Percentiles rank a stretch among this genome's conserved stretches.
Conservation (phyloP, 225 moss, liverwort and hornwort species). For the Bryoerythrophyllum caledonicum region DNA sequence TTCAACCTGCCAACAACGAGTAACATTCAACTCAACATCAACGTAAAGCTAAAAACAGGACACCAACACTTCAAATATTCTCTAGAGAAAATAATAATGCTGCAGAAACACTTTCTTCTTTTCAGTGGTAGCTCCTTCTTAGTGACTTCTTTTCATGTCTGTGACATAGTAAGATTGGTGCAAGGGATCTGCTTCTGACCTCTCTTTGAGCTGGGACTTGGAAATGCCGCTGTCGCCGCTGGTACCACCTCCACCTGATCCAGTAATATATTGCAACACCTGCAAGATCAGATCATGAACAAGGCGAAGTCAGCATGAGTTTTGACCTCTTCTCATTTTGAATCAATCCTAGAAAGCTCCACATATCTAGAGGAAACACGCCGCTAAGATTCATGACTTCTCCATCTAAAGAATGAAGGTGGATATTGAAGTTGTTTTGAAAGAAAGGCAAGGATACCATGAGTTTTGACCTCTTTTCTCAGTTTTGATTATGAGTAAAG, state of each 20-base stretch:
- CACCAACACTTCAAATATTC: no score
- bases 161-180: not conserved
- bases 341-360: not conserved
- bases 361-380: not conserved
- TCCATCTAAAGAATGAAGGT: no score
- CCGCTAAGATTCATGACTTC: no score
- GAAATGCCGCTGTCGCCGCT: conserved; percentile 78
- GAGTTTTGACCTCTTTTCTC: not conserved
- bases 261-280: conserved; percentile 77
- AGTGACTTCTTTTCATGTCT: no score
- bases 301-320: not conserved
- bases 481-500: no score
- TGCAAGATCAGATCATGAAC: conserved; percentile 30
- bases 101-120: no score
- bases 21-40: not conserved
- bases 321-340: no score
- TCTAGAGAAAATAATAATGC: no score
- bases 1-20: conserved; percentile 65
- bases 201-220: conserved; percentile 78
- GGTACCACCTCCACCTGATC: conserved; percentile 61
- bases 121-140: no score
- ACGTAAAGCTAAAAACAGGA: not conserved
- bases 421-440: no score
- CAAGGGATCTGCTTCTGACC: conserved; percentile 26
- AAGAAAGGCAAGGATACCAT: not conserved